These are phyloP conservation scores for Colletotrichum brevisporum DNA, from an alignment of 2,329 filamentous ascomycete species.

Conservation along the genomic window DNA sequence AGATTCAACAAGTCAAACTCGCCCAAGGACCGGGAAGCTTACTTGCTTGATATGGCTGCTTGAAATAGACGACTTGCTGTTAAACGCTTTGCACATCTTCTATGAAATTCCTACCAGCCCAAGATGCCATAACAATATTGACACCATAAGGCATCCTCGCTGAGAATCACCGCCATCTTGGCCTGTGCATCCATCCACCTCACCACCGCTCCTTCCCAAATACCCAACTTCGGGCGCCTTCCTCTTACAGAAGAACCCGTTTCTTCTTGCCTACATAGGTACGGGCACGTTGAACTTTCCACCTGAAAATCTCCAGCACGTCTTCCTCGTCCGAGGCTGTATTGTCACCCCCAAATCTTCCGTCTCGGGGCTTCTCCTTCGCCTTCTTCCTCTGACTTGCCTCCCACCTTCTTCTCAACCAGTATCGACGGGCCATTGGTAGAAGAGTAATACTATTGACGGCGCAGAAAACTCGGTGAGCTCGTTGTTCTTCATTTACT, in stretches of 20 bases:
- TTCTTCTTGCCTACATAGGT: neutral
- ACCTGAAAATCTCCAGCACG: neutral
- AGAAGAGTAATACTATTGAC: neutral
- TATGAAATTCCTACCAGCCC: too few relatives aligned
- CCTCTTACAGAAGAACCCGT: neutral
- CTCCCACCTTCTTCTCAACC: too few relatives aligned
- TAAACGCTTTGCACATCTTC: neutral
- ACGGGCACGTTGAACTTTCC: neutral
- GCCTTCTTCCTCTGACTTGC: neutral
- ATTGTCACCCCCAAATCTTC: neutral
- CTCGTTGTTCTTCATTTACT: neutral
- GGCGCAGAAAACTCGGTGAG: neutral
- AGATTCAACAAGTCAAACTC: too few relatives aligned
- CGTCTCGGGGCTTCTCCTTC: neutral
- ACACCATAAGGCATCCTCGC: neutral
- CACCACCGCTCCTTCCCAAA: constrained; percentile 20
- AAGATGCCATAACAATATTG: neutral
- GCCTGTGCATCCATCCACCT: constrained; percentile 4
- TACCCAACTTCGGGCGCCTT: neutral
- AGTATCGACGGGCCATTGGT: too few relatives aligned
- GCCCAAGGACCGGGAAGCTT: too few relatives aligned
- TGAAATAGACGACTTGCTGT: too few relatives aligned
- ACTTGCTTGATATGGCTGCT: too few relatives aligned
- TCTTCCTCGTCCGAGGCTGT: neutral
- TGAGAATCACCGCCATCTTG: constrained; percentile 8